Evolutionary conservation across 2,329 filamentous ascomycete genomes (phyloP).

Genomic region (Colletotrichum eremochloae): DNA sequence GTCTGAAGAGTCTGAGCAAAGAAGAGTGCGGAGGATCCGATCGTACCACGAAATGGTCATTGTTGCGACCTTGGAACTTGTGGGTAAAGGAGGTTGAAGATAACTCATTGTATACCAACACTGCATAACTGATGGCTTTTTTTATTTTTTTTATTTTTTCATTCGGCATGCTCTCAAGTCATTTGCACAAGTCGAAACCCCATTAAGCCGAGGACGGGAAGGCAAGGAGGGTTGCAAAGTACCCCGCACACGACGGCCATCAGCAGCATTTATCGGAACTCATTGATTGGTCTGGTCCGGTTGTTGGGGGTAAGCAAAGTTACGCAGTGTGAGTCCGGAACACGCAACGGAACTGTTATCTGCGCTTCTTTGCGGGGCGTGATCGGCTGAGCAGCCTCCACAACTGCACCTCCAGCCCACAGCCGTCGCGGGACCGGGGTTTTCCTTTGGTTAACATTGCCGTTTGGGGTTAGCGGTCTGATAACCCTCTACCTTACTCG

Average conservation of each 20-base stretch:
- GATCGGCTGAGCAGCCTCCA: slow-evolving; percentile 16
- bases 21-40: slow-evolving; percentile 14
- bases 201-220: background rate
- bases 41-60: slow-evolving; percentile 2
- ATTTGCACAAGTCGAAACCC: background rate
- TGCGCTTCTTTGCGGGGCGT: slow-evolving; percentile 3
- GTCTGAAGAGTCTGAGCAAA: background rate
- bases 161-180: background rate
- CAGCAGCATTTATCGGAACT: background rate
- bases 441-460: slow-evolving; percentile 33
- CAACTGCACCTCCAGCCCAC: slow-evolving; percentile 6
- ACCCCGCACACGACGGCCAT: background rate
- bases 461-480: slow-evolving; percentile 18
- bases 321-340: background rate
- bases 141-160: background rate
- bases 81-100: slow-evolving; percentile 10
- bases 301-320: background rate
- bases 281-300: background rate
- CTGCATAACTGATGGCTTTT: background rate
- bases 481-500: slow-evolving; percentile 4
- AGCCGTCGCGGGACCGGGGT: slow-evolving; percentile 5
- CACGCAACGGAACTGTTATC: slow-evolving; percentile 3
- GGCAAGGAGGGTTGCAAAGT: background rate
- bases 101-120: background rate
- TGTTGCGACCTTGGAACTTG: slow-evolving; percentile 20